Percentiles rank a stretch among this genome's conserved stretches.
Evolutionary conservation across 2,329 filamentous ascomycete genomes (phyloP).

Genomic region (Cercospora beticola): DNA sequence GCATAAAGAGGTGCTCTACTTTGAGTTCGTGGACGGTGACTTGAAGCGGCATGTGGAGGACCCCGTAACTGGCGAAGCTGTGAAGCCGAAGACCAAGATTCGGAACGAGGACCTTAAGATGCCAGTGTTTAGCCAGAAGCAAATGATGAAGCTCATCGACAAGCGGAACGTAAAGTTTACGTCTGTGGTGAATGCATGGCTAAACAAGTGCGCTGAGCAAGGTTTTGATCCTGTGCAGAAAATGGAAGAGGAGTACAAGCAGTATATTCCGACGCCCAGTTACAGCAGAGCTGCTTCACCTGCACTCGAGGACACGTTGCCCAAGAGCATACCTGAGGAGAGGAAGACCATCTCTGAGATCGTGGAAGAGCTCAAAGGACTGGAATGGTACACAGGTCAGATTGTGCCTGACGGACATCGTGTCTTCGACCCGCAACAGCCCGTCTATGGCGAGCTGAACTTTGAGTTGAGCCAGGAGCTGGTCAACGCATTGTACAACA

Average conservation of each 20-base stretch:
- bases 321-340: slow-evolving; percentile 73
- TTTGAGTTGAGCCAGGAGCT: slow-evolving; percentile 86
- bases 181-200: slow-evolving; percentile 71
- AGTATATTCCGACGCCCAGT: slow-evolving; percentile 63
- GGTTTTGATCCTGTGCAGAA: slow-evolving; percentile 65
- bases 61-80: slow-evolving; percentile 71
- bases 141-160: slow-evolving; percentile 85
- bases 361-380: slow-evolving; percentile 74
- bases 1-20: slow-evolving; percentile 68
- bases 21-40: slow-evolving; percentile 91
- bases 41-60: slow-evolving; percentile 75
- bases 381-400: slow-evolving; percentile 86
- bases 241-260: slow-evolving; percentile 59
- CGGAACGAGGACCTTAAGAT: slow-evolving; percentile 81
- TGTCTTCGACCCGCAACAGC: slow-evolving; percentile 80
- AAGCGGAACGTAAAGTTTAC: slow-evolving; percentile 83
- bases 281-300: slow-evolving; percentile 46
- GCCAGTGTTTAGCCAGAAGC: slow-evolving; percentile 89
- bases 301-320: slow-evolving; percentile 50
- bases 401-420: slow-evolving; percentile 91
- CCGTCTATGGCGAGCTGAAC: slow-evolving; percentile 77
- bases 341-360: slow-evolving; percentile 81
- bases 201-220: slow-evolving; percentile 69
- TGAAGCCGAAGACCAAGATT: slow-evolving; percentile 65
- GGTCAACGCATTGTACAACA: slow-evolving; percentile 95